A percentile compares a stretch with the other conserved stretches of the same genome.
Evolutionary conservation across 306 rosid species (phyloP).

Genomic region (Purshia tridentata): DNA sequence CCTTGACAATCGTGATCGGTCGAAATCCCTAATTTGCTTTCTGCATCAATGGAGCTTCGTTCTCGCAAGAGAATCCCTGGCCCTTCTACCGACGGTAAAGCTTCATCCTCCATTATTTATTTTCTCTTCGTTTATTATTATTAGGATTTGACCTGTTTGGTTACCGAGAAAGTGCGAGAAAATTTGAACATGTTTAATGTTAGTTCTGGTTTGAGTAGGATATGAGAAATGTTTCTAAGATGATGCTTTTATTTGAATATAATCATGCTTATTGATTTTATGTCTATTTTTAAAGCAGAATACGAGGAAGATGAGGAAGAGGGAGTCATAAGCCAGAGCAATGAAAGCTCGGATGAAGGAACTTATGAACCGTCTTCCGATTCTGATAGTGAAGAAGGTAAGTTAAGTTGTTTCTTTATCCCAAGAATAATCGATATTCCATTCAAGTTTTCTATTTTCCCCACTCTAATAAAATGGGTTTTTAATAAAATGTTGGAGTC

Average conservation of each 20-base stretch:
- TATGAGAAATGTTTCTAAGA: not conserved
- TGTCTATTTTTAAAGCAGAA: not conserved
- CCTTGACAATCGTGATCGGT: not conserved
- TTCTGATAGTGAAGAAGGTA: conserved; percentile 23
- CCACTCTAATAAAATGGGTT: not conserved
- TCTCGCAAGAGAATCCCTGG: conserved; percentile 30
- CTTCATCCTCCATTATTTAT: not conserved
- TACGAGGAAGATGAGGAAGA: not conserved
- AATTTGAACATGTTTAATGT: not conserved
- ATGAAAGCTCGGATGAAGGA: conserved; percentile 2
- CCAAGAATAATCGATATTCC: not conserved
- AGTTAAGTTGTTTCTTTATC: not conserved
- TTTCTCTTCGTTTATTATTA: not conserved
- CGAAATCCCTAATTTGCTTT: conserved; percentile 10
- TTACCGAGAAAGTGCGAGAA: not conserved
- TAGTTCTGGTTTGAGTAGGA: not conserved
- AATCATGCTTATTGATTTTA: not conserved
- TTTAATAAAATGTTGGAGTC: not conserved
- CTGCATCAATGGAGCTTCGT: conserved; percentile 56
- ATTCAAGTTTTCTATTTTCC: not conserved
- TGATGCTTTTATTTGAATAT: not conserved
- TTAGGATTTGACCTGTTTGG: not conserved
- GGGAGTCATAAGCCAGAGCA: not conserved
- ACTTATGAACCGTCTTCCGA: conserved; percentile 4
- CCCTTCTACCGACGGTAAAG: conserved; percentile 33